Evolutionary conservation across 805 yeast genomes (phyloP).

Genomic region (Kodamaea sagamina): DNA sequence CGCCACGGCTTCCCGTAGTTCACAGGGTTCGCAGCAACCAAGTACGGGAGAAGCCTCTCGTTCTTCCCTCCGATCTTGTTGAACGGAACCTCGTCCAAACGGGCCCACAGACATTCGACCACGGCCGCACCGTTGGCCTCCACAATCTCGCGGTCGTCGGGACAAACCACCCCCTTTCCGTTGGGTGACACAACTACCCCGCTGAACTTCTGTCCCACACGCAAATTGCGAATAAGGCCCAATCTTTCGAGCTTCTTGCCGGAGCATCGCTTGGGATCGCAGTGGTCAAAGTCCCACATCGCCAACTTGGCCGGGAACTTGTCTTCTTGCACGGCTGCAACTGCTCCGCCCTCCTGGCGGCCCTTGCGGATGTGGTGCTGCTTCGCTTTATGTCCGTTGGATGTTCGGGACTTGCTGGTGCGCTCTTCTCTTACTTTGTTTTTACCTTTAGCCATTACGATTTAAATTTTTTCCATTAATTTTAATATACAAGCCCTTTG

Average conservation of each 20-base stretch:
- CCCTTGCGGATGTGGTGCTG: slow-evolving; percentile 48
- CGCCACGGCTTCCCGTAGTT: slow-evolving; percentile 97
- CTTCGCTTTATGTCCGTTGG: slow-evolving; percentile 60
- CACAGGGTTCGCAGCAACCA: slow-evolving; percentile 96
- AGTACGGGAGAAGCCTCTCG: slow-evolving; percentile 84
- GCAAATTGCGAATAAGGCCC: slow-evolving; percentile 73
- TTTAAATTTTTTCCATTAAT: background rate
- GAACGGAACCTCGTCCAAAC: slow-evolving; percentile 96
- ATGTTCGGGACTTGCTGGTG: slow-evolving; percentile 38
- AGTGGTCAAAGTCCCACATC: slow-evolving; percentile 99
- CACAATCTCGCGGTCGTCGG: slow-evolving; percentile 76
- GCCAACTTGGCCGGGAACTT: slow-evolving; percentile 83
- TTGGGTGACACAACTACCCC: slow-evolving; percentile 94
- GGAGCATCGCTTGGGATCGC: slow-evolving; percentile 96
- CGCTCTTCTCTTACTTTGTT: slow-evolving; percentile 50
- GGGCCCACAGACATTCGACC: slow-evolving; percentile 98
- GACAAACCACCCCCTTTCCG: slow-evolving; percentile 88
- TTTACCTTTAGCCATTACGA: slow-evolving; percentile 55
- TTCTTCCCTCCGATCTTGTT: slow-evolving; percentile 86
- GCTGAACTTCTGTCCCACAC: slow-evolving; percentile 91
- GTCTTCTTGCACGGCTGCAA: slow-evolving; percentile 27
- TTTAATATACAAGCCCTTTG: background rate
- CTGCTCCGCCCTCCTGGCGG: slow-evolving; percentile 34
- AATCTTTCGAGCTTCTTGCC: slow-evolving; percentile 91
- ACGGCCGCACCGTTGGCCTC: slow-evolving; percentile 91